Evolutionary conservation across 768 basidiomycete species (phyloP), one percentile per base, ranked within the genome.

Genomic region (Clitopilus passeckerianus): DNA sequence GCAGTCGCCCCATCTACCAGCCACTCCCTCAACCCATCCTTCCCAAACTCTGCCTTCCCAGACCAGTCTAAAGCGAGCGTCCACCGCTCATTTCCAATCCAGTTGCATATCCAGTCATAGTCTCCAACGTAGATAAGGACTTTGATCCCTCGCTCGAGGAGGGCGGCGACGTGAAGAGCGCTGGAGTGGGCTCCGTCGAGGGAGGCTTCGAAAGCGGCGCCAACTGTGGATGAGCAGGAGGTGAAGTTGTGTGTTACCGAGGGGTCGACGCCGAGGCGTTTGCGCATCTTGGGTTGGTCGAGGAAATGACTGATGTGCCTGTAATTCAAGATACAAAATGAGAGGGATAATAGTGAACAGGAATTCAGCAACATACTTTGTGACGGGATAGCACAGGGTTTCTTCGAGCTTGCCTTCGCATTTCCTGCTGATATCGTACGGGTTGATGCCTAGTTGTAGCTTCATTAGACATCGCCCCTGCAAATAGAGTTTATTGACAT

Each of bases 31-130:
- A 86, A 70, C 16, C 75, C 72, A 73, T 63, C 63, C 59, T 6
- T 68, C 54, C 9, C 68, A 83, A 65, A 77, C 74, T 64, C 80
- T 61, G 64, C 65, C 54, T 80, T 72, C 1, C 89, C 89, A 52
- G 80, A 83, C 92, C 92, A 93, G 58, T 89, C 83, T 61, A 94
- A 75, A 27, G 73, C 72, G 54, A 86, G 71, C 6, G 85, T 83
- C 90, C 90, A 93, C 27, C 79, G 74, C 65, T 86, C 82, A 68
- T 92, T 92, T 5, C 86, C 87, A 24, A 89, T 72, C 79, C 85
- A 87, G 68, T 90, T 90, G 70, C 89, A 91, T 56, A 85, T 85
- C 85, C 84, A 89, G 63, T 90, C 88, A 59, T 87, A 85, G 33
- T 77, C 78, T 6, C 88, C 89, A 1, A 85, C 86, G 63, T 90